These are phyloP conservation scores for Solanum chilense DNA, from an alignment of 257 asterid species.

Conservation along the genomic window DNA sequence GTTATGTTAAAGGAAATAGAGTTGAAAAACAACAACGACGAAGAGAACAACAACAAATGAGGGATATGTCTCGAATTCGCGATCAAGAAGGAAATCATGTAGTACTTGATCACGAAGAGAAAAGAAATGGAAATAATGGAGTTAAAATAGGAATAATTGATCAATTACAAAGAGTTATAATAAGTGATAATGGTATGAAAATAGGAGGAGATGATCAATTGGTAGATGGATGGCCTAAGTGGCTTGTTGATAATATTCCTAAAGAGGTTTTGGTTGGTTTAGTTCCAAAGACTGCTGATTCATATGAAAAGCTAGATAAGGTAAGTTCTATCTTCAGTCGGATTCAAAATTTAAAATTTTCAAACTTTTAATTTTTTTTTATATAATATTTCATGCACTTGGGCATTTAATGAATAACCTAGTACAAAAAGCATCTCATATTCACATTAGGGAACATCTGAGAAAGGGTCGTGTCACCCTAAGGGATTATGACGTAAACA, in stretches of 20 bases:
- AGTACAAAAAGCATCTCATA: background rate
- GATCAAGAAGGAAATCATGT: background rate
- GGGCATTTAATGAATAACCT: background rate
- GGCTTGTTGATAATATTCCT: constrained; percentile 55
- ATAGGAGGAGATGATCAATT: constrained; percentile 30
- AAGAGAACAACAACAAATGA: background rate
- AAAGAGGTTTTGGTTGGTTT: constrained; percentile 38
- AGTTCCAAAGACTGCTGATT: constrained; percentile 57
- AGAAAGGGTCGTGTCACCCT: background rate
- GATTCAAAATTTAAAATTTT: background rate
- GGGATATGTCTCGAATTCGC: background rate
- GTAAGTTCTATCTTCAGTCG: constrained; percentile 8
- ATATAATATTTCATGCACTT: background rate
- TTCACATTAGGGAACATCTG: background rate
- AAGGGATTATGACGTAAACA: background rate
- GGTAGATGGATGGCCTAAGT: constrained; percentile 63
- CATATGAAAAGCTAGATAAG: constrained; percentile 64
- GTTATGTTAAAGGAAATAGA: constrained; percentile 11
- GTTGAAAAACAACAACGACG: background rate
- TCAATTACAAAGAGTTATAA: background rate
- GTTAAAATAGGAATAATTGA: background rate
- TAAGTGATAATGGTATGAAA: constrained; percentile 15
- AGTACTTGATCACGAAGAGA: background rate
- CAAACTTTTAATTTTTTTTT: background rate
- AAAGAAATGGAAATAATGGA: constrained; percentile 9